Evolutionary conservation across 164 flowering plant genomes (phyloP), one percentile per base, ranked within the genome.

Genomic region (Protea cynaroides): DNA sequence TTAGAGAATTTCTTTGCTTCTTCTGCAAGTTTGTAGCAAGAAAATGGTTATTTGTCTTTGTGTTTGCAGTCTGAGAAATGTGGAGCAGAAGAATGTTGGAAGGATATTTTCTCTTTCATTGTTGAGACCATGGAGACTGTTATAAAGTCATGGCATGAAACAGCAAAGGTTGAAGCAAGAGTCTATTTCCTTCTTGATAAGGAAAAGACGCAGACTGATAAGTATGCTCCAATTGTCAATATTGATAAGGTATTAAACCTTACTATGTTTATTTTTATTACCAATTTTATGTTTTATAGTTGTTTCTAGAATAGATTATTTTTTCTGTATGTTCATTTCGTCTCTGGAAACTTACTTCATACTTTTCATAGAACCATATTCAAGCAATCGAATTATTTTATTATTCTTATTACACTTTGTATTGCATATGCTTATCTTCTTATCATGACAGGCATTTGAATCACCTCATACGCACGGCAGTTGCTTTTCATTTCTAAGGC

Each of bases 401-500:
- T 58, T 13, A 56, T 53, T 65, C 54, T 62, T 37, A 22, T 61
- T 36, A 8, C 11, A 11, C 61, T 55, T 61, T 25, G 0, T 60
- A 58, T 47, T 62, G 63, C 40, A 57, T 34, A 53, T 21, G 1
- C 47, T 62, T 75, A 36, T 63, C 55, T 47, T 58, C 36, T 58
- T 59, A 34, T 55, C 25, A 18, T 71, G 29, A 57, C 82, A 93
- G 98, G 98, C 96, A 55, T 93, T 93, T 84, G 98, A 93, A 72
- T 90, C 98, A 62, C 98, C 98, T 46, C 81, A 93, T 67, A 90
- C 95, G 29, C 97, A 90, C 71, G 69, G 90, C 75, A 82, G 56
- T 71, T 93, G 98, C 66, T 73, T 82, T 75, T 71, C 92, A 66
- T 90, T 87, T 79, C 84, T 93, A 29, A 83, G 98, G 82, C 87